Evolutionary conservation across 2,329 filamentous ascomycete species (phyloP).

Genomic region (Fusarium mundagurra): DNA sequence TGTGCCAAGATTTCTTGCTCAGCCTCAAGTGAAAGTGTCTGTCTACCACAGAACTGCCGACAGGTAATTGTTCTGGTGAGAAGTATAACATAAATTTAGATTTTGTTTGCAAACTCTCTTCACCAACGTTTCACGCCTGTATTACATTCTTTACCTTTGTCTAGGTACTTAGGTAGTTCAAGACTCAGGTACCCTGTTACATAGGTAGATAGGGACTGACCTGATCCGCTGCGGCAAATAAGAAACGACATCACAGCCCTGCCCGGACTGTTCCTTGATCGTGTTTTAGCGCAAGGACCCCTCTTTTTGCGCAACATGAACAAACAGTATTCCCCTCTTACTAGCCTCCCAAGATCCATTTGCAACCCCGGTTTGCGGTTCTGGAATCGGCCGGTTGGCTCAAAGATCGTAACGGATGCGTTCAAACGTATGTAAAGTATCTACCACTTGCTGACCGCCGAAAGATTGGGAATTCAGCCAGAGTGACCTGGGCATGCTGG

Average conservation of each 20-base stretch:
- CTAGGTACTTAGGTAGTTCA: no score
- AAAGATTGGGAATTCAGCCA: not conserved
- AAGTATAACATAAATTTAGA: not conserved
- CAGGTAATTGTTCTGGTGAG: not conserved
- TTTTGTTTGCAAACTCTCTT: not conserved
- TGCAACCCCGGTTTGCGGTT: not conserved
- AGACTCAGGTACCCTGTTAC: not conserved
- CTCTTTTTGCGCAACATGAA: not conserved
- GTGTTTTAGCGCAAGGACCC: conserved; percentile 26
- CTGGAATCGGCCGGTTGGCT: not conserved
- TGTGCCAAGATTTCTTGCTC: not conserved
- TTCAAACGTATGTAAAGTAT: not conserved
- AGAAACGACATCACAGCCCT: not conserved
- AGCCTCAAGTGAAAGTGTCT: not conserved
- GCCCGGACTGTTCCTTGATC: not conserved
- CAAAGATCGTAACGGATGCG: not conserved
- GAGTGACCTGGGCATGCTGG: not conserved
- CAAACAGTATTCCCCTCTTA: conserved; percentile 22
- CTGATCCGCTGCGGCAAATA: not conserved
- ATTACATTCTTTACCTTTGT: not conserved
- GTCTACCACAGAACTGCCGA: not conserved
- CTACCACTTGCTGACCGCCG: not conserved
- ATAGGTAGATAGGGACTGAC: no score
- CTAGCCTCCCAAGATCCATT: conserved; percentile 1
- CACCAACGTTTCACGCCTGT: not conserved